These are phyloP conservation scores for Schizochytrium sp. DNA, from an alignment of 108 stramenopile species.

Conservation along the genomic window DNA sequence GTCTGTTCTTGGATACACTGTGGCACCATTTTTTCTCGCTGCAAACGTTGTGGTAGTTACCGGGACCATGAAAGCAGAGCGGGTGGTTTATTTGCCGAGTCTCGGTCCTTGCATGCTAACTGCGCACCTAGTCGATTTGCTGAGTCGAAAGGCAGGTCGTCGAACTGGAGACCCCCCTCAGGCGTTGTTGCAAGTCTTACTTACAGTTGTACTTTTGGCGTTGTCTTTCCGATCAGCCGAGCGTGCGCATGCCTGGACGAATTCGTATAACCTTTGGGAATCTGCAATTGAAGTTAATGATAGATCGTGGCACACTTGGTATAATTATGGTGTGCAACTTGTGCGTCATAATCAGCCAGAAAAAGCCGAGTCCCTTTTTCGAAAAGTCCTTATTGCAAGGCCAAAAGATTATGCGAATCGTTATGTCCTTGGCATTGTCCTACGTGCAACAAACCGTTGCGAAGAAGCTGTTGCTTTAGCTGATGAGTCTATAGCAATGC, in stretches of 20 bases:
- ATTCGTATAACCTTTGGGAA: constrained; percentile 12
- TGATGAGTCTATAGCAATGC: constrained; percentile 2
- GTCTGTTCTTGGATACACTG: neutral
- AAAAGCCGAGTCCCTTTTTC: neutral
- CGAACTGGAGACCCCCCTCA: neutral
- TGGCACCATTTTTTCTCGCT: constrained; percentile 30
- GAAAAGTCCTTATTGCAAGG: neutral
- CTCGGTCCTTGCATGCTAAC: constrained; percentile 31
- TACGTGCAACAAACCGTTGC: neutral
- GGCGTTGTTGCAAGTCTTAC: neutral
- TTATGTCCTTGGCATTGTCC: neutral
- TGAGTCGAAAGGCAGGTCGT: neutral
- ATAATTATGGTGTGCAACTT: constrained; percentile 43
- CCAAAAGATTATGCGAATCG: neutral
- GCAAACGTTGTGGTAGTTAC: constrained; percentile 23
- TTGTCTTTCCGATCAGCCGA: neutral
- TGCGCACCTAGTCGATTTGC: neutral
- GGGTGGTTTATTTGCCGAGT: constrained; percentile 44
- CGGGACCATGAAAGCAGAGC: constrained; percentile 48
- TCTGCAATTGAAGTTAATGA: neutral
- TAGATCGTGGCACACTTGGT: constrained; percentile 20
- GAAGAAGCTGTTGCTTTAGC: neutral
- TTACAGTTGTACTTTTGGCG: neutral
- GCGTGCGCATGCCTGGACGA: constrained; percentile 35
- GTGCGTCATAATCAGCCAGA: neutral